Base-by-base conservation (phyloP, 129 eudicot genomes). In the Chrysanthemum lavandulifolium region DNA sequence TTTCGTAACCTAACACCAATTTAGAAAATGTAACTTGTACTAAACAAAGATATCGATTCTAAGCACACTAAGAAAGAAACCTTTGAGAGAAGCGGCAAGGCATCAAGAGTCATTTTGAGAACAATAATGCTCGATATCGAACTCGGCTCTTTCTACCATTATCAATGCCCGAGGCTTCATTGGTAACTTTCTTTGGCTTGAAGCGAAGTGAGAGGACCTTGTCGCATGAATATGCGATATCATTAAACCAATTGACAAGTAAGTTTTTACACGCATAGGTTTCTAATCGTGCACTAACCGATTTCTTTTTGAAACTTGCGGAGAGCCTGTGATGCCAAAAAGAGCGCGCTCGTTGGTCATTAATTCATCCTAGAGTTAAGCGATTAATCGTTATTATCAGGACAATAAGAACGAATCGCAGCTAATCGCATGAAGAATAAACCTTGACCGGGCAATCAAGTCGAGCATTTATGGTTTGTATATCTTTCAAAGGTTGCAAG, bases 271-370 rank as follows among this genome's bases (percentile, higher is more conserved):
- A 56, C 18, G 57, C 65, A 54, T 16, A 13, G 8, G 33, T 13
- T 52, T 74, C 69, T 57, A 64, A 61, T 16, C 9, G 13, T 15
- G 50, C 29, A 19, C 73, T 79, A 80, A 88, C 99, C 99, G 73
- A 91, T 86, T 88, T 95, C 99, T 86, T 95, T 95, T 59, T 97
- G 99, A 77, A 95, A 95, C 84, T 90, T 95, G 5, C 88, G 89
- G 31, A 95, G 96, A 84, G 92, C 96, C 85, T 95, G 99, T 53
- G 96, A 86, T 72, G 84, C 66, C 96, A 95, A 95, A 79, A 90
- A 95, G 73, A 95, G 89, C 86, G n/a, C 90, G 96, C 82, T 95
- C 99, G n/a, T 95, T 90, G 78, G 88, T 88, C 99, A 95, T 88
- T 74, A 95, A 73, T 81, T 95, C 99, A 82, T 95, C 99, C 99